Evolutionary conservation across 768 basidiomycete genomes (phyloP), one percentile per base, ranked within the genome.

Genomic region (Pisolithus tinctorius): DNA sequence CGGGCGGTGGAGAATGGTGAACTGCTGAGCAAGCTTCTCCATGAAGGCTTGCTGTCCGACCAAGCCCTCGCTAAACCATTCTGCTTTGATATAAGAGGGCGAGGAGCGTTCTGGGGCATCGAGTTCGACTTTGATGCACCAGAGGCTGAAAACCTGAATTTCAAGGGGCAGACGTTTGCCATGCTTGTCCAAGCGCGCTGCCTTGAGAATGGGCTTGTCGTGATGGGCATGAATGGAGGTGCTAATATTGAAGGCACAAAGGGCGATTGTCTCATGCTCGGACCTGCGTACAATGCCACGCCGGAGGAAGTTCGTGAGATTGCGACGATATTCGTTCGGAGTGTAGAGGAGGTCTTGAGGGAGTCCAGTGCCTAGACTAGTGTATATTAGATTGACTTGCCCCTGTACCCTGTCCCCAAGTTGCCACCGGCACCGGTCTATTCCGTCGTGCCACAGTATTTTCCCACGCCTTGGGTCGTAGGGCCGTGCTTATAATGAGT

Each of bases 211-310:
- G 82, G 81, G 1, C 64, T 90, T 47, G 71, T 91, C 53, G 72
- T 81, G 39, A 88, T 92, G 74, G 89, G 82, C 39, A 78, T 91
- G 74, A 74, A 71, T 9, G 87, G 88, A 17, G 84, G 84, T 9
- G 75, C 83, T 14, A 80, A 77, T 53, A 47, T 86, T 31, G 79
- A 88, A 60, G 88, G 88, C 11, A 81, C 75, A 6, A 76, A 75
- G 64, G 92, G 92, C 6, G 78, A 90, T 53, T 82, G 85, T 58
- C 68, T 81, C 47, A 77, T 93, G 54, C 70, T 94, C 47, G 78
- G 87, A 0, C 92, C 92, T 27, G 86, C 90, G 5, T 91, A 88
- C 64, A 93, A 84, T 61, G 73, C 88, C 38, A 88, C 81, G 4
- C 70, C 72, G 54, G 76, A 81, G 58, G 79, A 93, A 68, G 74